Base-by-base conservation (phyloP, 2,329 filamentous ascomycete species). In the Neophaeococcomyces aloes region DNA sequence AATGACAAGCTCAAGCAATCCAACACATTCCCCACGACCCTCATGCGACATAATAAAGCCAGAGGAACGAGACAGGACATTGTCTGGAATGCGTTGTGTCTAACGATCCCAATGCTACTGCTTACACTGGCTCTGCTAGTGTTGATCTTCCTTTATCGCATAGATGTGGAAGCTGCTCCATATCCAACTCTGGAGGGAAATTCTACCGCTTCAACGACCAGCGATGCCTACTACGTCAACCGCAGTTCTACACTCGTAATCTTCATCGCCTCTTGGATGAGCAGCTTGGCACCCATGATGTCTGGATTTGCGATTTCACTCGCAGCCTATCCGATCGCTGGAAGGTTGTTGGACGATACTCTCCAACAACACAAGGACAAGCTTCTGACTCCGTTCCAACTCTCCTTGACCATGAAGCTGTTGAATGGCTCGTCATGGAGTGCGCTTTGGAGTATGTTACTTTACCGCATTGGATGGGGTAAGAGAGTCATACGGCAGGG, bases 251-350 rank as follows among this genome's bases (percentile, higher is more conserved):
- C 53, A 8, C 44, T 37, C 6, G 45, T 56, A 29, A 51, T 51
- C 15, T 51, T 46, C n/a, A 46, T 56, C 31, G 51, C 53, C 2
- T 55, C 51, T 6, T 56, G 53, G 53, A 51, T 50, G 18, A 58
- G 56, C 36, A 56, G 50, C 8, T 23, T 56, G 2, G 56, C 48
- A 1, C 52, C 53, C 5, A 38, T 57, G 39, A 39, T 58, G n/a
- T 38, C 47, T 2, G 53, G 52, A 8, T 52, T 55, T 32, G 32
- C 55, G 14, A 53, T 57, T 39, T 48, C 49, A 11, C 44, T 58
- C 23, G 47, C 47, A 8, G 56, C 56, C 8, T 57, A 53, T 33
- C 54, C 53, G 15, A 47, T 57, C 5, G 51, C 54, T 2, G 35
- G 38, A 10, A 18, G 29, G 14, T 40, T 56, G 2, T 31, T 17